A percentile compares a stretch with the other conserved stretches of the same genome.
Evolutionary conservation across 2,329 filamentous ascomycete genomes (phyloP).

Genomic region (Aspergillus glaucus): DNA sequence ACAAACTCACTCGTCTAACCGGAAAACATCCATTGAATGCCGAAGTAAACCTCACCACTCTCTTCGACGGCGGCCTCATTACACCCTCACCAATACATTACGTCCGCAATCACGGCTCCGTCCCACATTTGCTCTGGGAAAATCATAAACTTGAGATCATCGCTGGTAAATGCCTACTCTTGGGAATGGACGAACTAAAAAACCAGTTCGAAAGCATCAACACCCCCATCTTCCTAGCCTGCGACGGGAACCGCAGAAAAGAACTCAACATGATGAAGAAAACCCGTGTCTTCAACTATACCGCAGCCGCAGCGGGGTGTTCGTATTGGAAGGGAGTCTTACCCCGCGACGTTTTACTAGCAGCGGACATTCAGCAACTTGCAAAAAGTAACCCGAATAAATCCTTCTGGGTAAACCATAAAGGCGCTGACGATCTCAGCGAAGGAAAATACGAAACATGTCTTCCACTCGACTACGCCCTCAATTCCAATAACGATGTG

Average conservation of each 20-base stretch:
- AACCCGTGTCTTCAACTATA: slow-evolving; percentile 46
- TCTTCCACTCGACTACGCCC: slow-evolving; percentile 44
- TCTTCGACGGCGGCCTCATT: slow-evolving; percentile 45
- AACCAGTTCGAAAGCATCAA: slow-evolving; percentile 42
- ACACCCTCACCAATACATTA: slow-evolving; percentile 49
- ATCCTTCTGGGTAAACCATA: slow-evolving; percentile 44
- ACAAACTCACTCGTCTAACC: slow-evolving; percentile 45
- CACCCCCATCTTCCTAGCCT: slow-evolving; percentile 44
- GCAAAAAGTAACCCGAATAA: slow-evolving; percentile 8
- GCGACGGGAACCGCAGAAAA: slow-evolving; percentile 47
- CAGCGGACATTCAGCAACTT: slow-evolving; percentile 31
- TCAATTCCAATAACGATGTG: slow-evolving; percentile 45
- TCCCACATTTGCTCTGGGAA: slow-evolving; percentile 47
- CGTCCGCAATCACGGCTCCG: slow-evolving; percentile 49
- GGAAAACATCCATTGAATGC: slow-evolving; percentile 51
- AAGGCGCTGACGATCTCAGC: slow-evolving; percentile 43
- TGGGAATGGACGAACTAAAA: slow-evolving; percentile 44
- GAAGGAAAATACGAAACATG: slow-evolving; percentile 45
- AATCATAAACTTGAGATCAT: slow-evolving; percentile 44
- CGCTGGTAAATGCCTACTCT: slow-evolving; percentile 27
- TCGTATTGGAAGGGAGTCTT: slow-evolving; percentile 48
- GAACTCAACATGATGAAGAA: slow-evolving; percentile 47
- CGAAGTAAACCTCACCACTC: slow-evolving; percentile 37
- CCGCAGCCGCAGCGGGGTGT: slow-evolving; percentile 41
- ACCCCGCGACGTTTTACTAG: slow-evolving; percentile 41